Base-by-base conservation (phyloP, 179 eudicot species). In the Sideroxylon spinosum region DNA sequence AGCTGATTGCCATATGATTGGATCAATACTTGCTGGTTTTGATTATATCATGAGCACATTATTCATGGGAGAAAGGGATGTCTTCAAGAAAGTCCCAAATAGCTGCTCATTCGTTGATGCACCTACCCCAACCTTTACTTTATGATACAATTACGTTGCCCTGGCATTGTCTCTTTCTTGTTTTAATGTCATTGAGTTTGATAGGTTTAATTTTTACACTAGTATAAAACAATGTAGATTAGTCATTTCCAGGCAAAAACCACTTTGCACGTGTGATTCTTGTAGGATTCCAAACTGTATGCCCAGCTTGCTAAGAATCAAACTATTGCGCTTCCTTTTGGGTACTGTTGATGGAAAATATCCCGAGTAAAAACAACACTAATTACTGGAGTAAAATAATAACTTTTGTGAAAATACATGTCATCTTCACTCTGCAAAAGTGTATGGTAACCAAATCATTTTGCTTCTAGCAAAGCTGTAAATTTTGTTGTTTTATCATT, bases 51-150 rank as follows among this genome's bases (percentile, higher is more conserved):
- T 29, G 52, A 57, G 78, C 26, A 67, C 68, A 74, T 79, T 79
- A 77, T 73, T 73, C 16, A 32, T 65, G 78, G 22, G 77, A 50
- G 49, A 79, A 57, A 48, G 29, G 71, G 73, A 83, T 78, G 79
- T 80, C 76, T 71, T 86, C 74, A 13, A 53, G 74, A 55, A 79
- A 78, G 10, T 65, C 81, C 61, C 49, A 23, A 64, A 77, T n/a
- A 70, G 78, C 78, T 66, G 72, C 81, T 76, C 76, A 68, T 80
- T 78, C 65, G 60, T 85, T 63, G 78, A 73, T 73, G 79, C 73
- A 70, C 52, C 46, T 80, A 73, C 80, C 75, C 80, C 59, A 78
- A 80, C 68, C 79, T 48, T 44, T 69, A 14, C 44, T 56, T 73
- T 44, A 50, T 25, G 73, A 53, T 14, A 53, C 23, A 32, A 55